These are phyloP conservation scores for Auricularia auricula-judae DNA, from an alignment of 768 basidiomycete genomes.

Conservation along the genomic window DNA sequence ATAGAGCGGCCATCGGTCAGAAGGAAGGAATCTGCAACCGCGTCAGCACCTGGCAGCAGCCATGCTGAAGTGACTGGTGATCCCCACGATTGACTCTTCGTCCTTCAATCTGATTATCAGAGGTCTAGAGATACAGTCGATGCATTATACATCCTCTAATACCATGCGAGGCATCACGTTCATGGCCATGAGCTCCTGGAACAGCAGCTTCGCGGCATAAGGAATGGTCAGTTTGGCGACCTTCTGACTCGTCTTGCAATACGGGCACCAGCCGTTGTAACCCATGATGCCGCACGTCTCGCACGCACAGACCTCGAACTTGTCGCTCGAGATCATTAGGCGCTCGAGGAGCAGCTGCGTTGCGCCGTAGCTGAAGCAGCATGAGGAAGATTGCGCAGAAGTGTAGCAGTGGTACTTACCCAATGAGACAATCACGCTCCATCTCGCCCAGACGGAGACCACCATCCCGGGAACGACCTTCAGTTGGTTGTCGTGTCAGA, in stretches of 20 bases:
- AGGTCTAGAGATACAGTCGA: not conserved
- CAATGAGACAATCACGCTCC: conserved; percentile 98
- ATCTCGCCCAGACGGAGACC: conserved; percentile 96
- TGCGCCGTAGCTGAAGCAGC: conserved; percentile 55
- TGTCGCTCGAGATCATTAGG: conserved; percentile 98
- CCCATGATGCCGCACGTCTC: conserved; percentile 91
- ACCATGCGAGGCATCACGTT: conserved; percentile 86
- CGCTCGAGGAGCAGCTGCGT: conserved; percentile 93
- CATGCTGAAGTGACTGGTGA: no score
- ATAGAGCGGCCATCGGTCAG: no score
- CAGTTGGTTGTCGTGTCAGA: conserved; percentile 93
- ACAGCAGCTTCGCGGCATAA: conserved; percentile 87
- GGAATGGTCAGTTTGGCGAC: conserved; percentile 94
- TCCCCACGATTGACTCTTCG: no score
- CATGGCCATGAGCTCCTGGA: conserved; percentile 97
- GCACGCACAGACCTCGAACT: conserved; percentile 95
- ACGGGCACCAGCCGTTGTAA: conserved; percentile 92
- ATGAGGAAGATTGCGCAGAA: not conserved
- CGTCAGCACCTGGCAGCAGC: no score
- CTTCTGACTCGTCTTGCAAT: conserved; percentile 94
- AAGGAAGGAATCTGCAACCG: no score
- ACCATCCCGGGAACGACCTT: conserved; percentile 95
- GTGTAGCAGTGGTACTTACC: conserved; percentile 25
- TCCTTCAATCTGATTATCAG: no score
- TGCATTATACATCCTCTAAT: conserved; percentile 51